These are phyloP conservation scores for Oenanthe sinensis DNA, from an alignment of 129 eudicot genomes.

Conservation along the genomic window DNA sequence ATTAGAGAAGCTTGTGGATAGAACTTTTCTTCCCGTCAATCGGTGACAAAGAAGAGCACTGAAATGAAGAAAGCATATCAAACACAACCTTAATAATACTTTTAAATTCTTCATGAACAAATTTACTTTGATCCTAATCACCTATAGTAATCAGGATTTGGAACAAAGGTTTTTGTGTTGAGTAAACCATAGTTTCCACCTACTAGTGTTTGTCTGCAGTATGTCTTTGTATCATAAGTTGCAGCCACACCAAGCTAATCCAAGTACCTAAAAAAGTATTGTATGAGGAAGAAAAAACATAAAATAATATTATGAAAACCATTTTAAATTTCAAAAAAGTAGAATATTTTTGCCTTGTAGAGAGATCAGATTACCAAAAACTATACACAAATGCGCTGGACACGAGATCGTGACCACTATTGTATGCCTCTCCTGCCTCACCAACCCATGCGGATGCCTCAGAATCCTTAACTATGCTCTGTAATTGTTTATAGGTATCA, in stretches of 20 bases:
- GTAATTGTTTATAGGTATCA: constrained; percentile 48
- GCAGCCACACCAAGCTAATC: constrained; percentile 91
- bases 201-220: constrained; percentile 69
- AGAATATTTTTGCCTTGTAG: not conserved
- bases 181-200: constrained; percentile 93
- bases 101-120: not conserved
- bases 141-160: constrained; percentile 91
- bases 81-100: not conserved
- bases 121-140: constrained; percentile 1
- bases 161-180: constrained; percentile 43
- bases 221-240: constrained; percentile 63
- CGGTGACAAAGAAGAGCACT: constrained; percentile 98
- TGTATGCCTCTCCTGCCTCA: constrained; percentile 85
- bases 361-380: constrained; percentile 28
- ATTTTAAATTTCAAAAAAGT: not conserved
- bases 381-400: constrained; percentile 68
- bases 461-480: constrained; percentile 41
- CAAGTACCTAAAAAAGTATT: constrained; percentile 49
- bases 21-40: constrained; percentile 75
- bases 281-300: not conserved
- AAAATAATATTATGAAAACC: not conserved
- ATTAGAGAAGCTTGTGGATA: constrained; percentile 44
- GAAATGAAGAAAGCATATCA: not conserved
- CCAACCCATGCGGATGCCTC: constrained; percentile 81
- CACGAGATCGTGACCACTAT: constrained; percentile 66